phyloP scores from a whole-genome alignment of 1,284 basidiomycete genomes.

The Puccinia triticina region DNA sequence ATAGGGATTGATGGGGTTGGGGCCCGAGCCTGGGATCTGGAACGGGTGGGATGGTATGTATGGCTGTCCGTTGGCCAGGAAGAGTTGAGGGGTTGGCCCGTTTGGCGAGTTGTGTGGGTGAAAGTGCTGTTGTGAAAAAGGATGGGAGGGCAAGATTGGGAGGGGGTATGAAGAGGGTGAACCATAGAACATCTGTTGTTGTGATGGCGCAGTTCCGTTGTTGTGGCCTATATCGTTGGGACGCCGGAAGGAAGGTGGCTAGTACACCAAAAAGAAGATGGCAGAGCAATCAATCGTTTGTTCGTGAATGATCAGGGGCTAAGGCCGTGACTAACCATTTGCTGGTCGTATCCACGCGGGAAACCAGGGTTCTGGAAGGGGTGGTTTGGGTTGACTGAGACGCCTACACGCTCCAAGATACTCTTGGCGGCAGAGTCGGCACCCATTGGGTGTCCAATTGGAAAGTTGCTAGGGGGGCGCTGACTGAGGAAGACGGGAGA shows the following conservation, averaged over 20 bases:
- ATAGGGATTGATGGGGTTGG: constrained; percentile 38
- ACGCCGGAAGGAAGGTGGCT: constrained; percentile 28
- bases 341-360: constrained; percentile 27
- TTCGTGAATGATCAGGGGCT: background rate
- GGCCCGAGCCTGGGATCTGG: constrained; percentile 22
- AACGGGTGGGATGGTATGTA: constrained; percentile 39
- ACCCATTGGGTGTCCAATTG: constrained; percentile 35
- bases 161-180: constrained; percentile 26
- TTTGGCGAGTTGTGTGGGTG: constrained; percentile 40
- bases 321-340: background rate
- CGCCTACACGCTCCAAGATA: constrained; percentile 47
- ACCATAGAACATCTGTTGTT: constrained; percentile 35
- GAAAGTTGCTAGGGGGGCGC: constrained; percentile 23
- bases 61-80: constrained; percentile 50
- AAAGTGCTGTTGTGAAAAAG: constrained; percentile 26
- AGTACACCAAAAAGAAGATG: background rate
- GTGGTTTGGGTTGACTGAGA: constrained; percentile 24
- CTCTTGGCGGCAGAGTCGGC: constrained; percentile 40
- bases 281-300: background rate
- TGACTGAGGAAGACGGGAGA: constrained; percentile 6
- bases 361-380: constrained; percentile 39
- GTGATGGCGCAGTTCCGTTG: constrained; percentile 10
- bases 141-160: constrained; percentile 38
- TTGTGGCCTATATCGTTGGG: constrained; percentile 10
- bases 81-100: constrained; percentile 43